Percentiles rank a stretch among this genome's conserved stretches.
Conservation (phyloP, 73 alveolate species). For the Paramecium octaurelia region DNA sequence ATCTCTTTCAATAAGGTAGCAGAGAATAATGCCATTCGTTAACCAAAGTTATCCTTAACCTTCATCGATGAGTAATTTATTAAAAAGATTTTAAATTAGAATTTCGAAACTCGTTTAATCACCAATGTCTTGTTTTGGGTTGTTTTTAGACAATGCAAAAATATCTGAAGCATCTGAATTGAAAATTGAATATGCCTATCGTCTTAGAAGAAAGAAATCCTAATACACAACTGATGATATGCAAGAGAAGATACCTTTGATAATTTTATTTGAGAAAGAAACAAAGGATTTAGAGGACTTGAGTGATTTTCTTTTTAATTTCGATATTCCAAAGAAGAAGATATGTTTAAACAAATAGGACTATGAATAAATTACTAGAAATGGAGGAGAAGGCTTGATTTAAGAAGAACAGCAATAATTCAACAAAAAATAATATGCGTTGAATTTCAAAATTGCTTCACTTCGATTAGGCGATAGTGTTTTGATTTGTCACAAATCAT, state of each 20-base stretch:
- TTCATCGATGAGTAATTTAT: background rate
- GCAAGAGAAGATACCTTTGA: background rate
- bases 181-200: background rate
- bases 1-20: background rate
- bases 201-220: background rate
- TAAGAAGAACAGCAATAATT: background rate
- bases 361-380: background rate
- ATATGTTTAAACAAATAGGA: background rate
- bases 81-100: background rate
- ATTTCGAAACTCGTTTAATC: background rate
- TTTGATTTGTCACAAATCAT: background rate
- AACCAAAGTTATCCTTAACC: background rate
- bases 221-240: background rate
- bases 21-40: background rate
- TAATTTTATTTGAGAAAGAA: background rate
- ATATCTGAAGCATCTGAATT: background rate
- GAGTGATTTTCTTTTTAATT: background rate
- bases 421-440: background rate
- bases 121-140: background rate
- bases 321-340: background rate
- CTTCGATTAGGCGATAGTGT: slow-evolving; percentile 21
- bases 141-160: slow-evolving; percentile 2
- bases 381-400: background rate
- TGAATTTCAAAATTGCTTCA: background rate
- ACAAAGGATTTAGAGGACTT: background rate